phyloP scores from a whole-genome alignment of 805 yeast genomes.

The Metschnikowia cubensis region DNA sequence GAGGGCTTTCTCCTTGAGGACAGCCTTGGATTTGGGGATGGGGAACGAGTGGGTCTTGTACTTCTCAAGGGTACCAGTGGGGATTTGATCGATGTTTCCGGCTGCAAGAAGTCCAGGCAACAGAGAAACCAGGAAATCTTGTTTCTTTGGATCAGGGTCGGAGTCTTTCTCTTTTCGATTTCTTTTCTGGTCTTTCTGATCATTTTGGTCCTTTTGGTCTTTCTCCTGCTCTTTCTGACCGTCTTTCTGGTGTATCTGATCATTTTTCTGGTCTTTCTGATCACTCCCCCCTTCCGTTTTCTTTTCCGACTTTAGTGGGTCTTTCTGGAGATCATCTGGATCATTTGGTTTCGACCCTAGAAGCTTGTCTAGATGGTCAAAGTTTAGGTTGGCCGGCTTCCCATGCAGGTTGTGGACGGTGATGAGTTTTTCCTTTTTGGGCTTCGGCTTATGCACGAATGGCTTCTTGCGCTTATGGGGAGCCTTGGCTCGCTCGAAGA shows the following conservation, averaged over 20 bases:
- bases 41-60: conserved; percentile 18
- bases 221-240: too few relatives aligned
- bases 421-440: background rate
- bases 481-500: conserved; percentile 6
- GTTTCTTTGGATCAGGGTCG: background rate
- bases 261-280: too few relatives aligned
- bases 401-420: background rate
- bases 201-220: too few relatives aligned
- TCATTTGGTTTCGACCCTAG: background rate
- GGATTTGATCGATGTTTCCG: conserved; percentile 6
- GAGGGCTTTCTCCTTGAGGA: conserved; percentile 23
- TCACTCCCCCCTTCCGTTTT: too few relatives aligned
- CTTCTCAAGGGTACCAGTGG: conserved; percentile 6
- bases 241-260: too few relatives aligned
- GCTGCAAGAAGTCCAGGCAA: conserved; percentile 6
- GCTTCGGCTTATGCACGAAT: conserved; percentile 8
- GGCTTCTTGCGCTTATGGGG: conserved; percentile 10
- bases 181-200: too few relatives aligned
- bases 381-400: background rate
- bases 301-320: background rate
- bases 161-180: background rate
- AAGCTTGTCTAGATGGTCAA: conserved; percentile 8
- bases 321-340: too few relatives aligned
- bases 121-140: background rate
- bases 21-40: conserved; percentile 27